Percentiles rank a stretch among this genome's conserved stretches.
Evolutionary conservation across 1,139 yeast species (phyloP).

Genomic region (Nakaseomyces bracarensis): DNA sequence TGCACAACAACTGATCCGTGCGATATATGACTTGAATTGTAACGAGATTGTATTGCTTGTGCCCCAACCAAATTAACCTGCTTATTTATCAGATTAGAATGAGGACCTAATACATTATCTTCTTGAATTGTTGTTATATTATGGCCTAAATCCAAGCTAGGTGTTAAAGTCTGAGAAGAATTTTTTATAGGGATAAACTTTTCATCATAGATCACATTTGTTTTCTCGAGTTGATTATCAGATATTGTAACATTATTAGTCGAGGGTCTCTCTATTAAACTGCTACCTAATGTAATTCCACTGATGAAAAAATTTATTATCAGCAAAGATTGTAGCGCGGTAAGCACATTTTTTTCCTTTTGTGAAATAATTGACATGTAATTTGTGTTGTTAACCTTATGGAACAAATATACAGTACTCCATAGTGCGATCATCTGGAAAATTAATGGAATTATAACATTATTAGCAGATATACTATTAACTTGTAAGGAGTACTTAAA

Average conservation of each 20-base stretch:
- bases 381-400: constrained; percentile 11
- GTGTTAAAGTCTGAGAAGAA: constrained; percentile 31
- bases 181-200: constrained; percentile 25
- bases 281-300: constrained; percentile 19
- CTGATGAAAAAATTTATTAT: constrained; percentile 17
- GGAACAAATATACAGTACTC: constrained; percentile 20
- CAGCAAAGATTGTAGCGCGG: constrained; percentile 18
- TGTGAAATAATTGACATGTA: background rate
- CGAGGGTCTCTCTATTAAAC: background rate
- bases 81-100: background rate
- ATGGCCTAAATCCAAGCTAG: constrained; percentile 20
- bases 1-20: constrained; percentile 3
- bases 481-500: background rate
- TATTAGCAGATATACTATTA: background rate
- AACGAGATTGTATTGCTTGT: background rate
- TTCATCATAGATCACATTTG: background rate
- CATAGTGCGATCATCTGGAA: constrained; percentile 19
- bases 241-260: background rate
- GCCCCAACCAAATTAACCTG: background rate
- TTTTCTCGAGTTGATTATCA: background rate
- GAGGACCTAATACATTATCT: background rate
- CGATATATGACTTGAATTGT: background rate
- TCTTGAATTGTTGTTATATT: background rate
- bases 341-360: constrained; percentile 10
- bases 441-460: constrained; percentile 1